phyloP scores from a whole-genome alignment of 257 asterid species.

The Rauvolfia tetraphylla region DNA sequence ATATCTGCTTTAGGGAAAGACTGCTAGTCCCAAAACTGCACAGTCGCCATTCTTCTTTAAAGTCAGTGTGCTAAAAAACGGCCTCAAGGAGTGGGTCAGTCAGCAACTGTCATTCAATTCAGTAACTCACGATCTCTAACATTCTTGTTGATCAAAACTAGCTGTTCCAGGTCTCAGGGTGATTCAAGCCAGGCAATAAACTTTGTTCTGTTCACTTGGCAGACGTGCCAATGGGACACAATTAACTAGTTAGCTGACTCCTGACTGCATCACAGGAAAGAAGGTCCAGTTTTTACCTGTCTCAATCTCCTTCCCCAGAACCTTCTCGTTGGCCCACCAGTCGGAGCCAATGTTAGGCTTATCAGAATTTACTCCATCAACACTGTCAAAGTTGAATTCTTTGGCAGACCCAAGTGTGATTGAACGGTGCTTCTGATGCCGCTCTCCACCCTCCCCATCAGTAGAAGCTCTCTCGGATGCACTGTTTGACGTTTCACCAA shows the following conservation, averaged over 20 bases:
- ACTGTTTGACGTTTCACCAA: constrained; percentile 31
- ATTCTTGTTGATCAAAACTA: constrained; percentile 13
- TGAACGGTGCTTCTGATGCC: constrained; percentile 49
- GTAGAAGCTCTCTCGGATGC: constrained; percentile 28
- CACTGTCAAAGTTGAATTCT: constrained; percentile 74
- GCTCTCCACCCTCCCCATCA: constrained; percentile 34
- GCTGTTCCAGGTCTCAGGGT: constrained; percentile 6
- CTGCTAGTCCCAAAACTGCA: constrained; percentile 18
- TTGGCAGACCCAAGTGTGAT: constrained; percentile 73
- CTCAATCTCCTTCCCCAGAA: constrained; percentile 24
- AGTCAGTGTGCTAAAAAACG: constrained; percentile 21
- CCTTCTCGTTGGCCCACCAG: constrained; percentile 71
- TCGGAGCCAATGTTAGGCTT: constrained; percentile 46
- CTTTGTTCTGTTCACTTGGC: constrained; percentile 3
- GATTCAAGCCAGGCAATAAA: constrained; percentile 7
- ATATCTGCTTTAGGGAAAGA: constrained; percentile 12
- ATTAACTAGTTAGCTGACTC: constrained; percentile 30
- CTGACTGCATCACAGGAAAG: constrained; percentile 45
- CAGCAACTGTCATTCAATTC: constrained; percentile 17
- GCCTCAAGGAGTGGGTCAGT: constrained; percentile 10
- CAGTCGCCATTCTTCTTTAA: constrained; percentile 8
- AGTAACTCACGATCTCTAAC: background rate
- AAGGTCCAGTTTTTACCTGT: constrained; percentile 39
- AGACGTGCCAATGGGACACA: constrained; percentile 1
- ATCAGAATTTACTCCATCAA: constrained; percentile 44